A percentile compares a stretch with the other conserved stretches of the same genome.
phyloP scores from a whole-genome alignment of 495 filamentous ascomycete species.

The Hypoxylon trugodes region DNA sequence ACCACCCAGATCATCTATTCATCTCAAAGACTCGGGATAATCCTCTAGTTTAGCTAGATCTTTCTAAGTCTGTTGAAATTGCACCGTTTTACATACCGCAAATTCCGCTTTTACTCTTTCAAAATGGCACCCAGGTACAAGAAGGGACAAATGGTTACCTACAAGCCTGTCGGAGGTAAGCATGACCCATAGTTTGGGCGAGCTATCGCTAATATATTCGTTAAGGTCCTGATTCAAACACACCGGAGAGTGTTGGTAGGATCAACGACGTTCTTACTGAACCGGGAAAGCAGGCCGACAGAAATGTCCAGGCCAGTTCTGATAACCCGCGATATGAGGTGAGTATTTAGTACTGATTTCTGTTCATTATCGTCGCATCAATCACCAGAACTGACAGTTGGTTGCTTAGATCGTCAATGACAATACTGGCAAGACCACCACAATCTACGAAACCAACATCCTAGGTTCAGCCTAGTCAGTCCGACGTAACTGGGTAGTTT shows the following conservation, averaged over 20 bases:
- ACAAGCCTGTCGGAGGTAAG: constrained; percentile 49
- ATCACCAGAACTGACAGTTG: not conserved
- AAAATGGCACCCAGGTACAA: constrained; percentile 34
- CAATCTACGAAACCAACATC: constrained; percentile 50
- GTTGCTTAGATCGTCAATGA: constrained; percentile 46
- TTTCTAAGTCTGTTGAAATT: not conserved
- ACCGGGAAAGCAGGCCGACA: constrained; percentile 46
- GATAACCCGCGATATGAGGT: constrained; percentile 52
- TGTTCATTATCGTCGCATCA: not conserved
- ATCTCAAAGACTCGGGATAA: not conserved
- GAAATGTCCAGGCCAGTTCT: constrained; percentile 48
- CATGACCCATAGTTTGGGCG: not conserved
- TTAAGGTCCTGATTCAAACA: constrained; percentile 49
- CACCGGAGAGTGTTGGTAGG: constrained; percentile 45
- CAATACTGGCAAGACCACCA: constrained; percentile 50
- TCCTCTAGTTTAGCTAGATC: not conserved
- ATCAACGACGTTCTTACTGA: constrained; percentile 48
- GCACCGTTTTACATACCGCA: not conserved
- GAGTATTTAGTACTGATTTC: constrained; percentile 2
- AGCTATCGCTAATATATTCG: constrained; percentile 13
- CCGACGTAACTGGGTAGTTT: not conserved
- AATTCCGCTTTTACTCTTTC: not conserved
- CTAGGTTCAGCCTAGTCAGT: constrained; percentile 34
- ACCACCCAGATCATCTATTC: not conserved
- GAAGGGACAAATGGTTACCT: constrained; percentile 46